Conservation (phyloP, 805 yeast species). For the Grigorovia humatica region DNA sequence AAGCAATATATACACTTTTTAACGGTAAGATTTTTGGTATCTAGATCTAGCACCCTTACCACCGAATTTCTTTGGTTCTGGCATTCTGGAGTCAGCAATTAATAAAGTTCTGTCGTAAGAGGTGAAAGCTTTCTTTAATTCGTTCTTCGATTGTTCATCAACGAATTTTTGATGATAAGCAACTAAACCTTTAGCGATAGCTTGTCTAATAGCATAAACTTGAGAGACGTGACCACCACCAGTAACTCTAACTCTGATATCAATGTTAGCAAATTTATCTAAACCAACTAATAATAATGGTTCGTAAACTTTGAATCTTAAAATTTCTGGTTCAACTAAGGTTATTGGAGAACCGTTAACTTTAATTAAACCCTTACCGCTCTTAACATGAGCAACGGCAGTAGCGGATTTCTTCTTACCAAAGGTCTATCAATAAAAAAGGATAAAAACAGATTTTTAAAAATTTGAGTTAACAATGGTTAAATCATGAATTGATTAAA, state of each 20-base stretch:
- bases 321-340: slow-evolving; percentile 97
- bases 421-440: slow-evolving; percentile 60
- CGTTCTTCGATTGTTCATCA: slow-evolving; percentile 99
- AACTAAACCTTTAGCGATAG: slow-evolving; percentile 98
- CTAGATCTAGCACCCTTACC: slow-evolving; percentile 99
- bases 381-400: slow-evolving; percentile 99
- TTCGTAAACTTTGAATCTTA: slow-evolving; percentile 99
- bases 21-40: slow-evolving; percentile 99
- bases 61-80: slow-evolving; percentile 99
- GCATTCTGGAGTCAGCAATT: slow-evolving; percentile 99
- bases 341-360: slow-evolving; percentile 99
- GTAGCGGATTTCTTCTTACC: slow-evolving; percentile 99
- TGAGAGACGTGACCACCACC: slow-evolving; percentile 99
- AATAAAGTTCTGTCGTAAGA: slow-evolving; percentile 98
- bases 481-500: too few species aligned
- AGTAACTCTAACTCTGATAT: slow-evolving; percentile 97
- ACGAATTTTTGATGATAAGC: slow-evolving; percentile 99
- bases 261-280: slow-evolving; percentile 97
- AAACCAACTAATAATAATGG: slow-evolving; percentile 96
- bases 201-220: slow-evolving; percentile 99
- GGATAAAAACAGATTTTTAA: not conserved
- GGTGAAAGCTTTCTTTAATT: slow-evolving; percentile 95
- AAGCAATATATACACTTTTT: slow-evolving; percentile 26
- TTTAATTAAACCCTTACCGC: slow-evolving; percentile 98
- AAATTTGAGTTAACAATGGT: not conserved